Evolutionary conservation across 768 basidiomycete genomes (phyloP), one percentile per base, ranked within the genome.

Genomic region (Suillus alpinus): DNA sequence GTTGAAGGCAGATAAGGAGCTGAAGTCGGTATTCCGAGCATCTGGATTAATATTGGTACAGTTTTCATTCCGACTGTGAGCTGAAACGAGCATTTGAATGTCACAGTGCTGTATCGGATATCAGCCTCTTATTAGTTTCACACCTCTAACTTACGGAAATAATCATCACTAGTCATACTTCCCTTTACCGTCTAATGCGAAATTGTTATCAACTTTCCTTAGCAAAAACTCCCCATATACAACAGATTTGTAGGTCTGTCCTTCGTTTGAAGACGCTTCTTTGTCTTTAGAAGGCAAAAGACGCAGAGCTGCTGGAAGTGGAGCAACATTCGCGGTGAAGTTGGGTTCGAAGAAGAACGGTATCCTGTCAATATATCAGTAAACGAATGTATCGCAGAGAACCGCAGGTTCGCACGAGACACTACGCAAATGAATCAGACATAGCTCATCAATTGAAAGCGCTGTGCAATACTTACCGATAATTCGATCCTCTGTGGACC

Each of bases 341-440:
- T 91, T 92, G 0, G 95, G 94, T 72, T 96, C 95, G 64, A 91
- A 96, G 80, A 97, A 97, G 76, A 96, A 96, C 0, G 95, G 95
- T 20, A 95, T 81, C 9, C 91, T 93, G 59, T 7, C 50, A 29
- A 46, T 58, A 43, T 13, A 47, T 63, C n/a, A 68, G 67, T 23
- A 18, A 40, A n/a, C 14, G 2, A 5, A 16, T 50, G 44, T 32
- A 41, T 43, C 12, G 36, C n/a, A 29, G 16, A 47, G 16, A 20
- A 59, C 56, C 4, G 39, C 23, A 60, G 46, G 53, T 44, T 76
- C 91, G 65, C 73, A 92, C 86, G 92, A 94, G 43, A 95, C 83
- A 9, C 90, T 91, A 67, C 2, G 29, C 39, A 29, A 56, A 46
- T 50, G 7, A 52, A 58, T 67, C 49, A 70, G 34, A 43, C n/a